These are phyloP conservation scores for Calonectria pseudoreteaudii DNA, from an alignment of 2,329 filamentous ascomycete species.

Conservation along the genomic window DNA sequence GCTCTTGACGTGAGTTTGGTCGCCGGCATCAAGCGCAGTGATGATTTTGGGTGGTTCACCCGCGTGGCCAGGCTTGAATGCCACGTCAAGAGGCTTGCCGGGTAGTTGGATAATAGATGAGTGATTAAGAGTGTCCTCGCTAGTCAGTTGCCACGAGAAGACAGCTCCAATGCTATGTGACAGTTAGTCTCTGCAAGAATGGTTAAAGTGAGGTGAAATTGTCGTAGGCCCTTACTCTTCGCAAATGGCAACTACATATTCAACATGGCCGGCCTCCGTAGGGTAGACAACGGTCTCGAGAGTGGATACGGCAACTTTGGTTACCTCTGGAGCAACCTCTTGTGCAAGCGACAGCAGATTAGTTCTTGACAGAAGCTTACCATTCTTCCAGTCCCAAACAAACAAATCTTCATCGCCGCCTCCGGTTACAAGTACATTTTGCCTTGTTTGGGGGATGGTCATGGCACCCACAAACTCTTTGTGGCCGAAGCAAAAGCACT, in stretches of 20 bases:
- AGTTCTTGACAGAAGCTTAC: constrained; percentile 64
- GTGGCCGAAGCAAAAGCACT: constrained; percentile 90
- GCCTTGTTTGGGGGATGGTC: constrained; percentile 68
- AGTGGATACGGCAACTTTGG: constrained; percentile 61
- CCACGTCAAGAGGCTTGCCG: constrained; percentile 74
- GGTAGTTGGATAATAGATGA: constrained; percentile 62
- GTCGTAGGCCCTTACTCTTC: constrained; percentile 64
- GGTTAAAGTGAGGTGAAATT: background rate
- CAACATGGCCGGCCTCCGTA: constrained; percentile 41
- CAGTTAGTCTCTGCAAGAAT: constrained; percentile 23
- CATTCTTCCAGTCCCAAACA: constrained; percentile 83
- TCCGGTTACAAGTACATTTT: constrained; percentile 81
- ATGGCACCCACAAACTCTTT: constrained; percentile 85
- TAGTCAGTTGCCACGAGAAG: constrained; percentile 70
- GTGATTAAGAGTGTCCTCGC: constrained; percentile 61
- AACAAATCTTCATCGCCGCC: constrained; percentile 85
- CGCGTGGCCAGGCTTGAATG: constrained; percentile 40
- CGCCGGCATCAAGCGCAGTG: constrained; percentile 54
- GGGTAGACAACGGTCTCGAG: constrained; percentile 52
- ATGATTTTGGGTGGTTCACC: constrained; percentile 48
- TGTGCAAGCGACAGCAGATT: constrained; percentile 61
- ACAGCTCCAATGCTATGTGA: constrained; percentile 67
- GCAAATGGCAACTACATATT: constrained; percentile 62
- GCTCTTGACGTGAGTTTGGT: constrained; percentile 43
- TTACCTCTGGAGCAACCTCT: constrained; percentile 49